Base-by-base conservation (phyloP, 1,139 yeast genomes). In the Suhomyces choctaworum region DNA sequence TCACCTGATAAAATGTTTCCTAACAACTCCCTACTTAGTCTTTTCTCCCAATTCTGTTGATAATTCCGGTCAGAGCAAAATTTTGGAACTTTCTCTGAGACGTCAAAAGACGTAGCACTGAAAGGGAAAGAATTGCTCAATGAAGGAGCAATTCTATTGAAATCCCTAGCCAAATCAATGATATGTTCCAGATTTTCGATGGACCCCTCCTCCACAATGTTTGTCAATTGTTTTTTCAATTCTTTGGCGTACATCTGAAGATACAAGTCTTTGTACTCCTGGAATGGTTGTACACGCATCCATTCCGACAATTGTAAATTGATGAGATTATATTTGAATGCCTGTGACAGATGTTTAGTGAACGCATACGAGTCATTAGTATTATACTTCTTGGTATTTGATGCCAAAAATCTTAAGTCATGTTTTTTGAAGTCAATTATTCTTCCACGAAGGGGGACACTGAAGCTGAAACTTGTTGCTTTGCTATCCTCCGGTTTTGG, bases 271-370 rank as follows among this genome's bases (percentile, higher is more conserved):
- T 60, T 52, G 34, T 64, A 60, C 38, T 62, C 61, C 11, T 50
- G 46, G 37, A 67, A 66, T 0, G 75, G 75, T 24, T 58, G 53
- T 11, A 69, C 38, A 16, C 53, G 51, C 52, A 67, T 58, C 76
- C 76, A 70, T 39, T 67, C 66, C 7, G 55, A 46, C n/a, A 67
- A 46, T 40, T 67, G 73, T 4, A 57, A 39, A 26, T 58, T 49
- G 2, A 60, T 51, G 28, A 48, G 11, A 24, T 40, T 40, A 11
- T 51, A 34, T 26, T 44, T 34, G 32, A 42, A 40, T 34, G 43
- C 22, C 11, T 40, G 40, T 23, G 42, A 33, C 37, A 38, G 41
- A 6, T 30, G 28, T 15, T 24, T 38, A 10, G 41, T 38, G 38
- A 29, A 35, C 26, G 42, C 42, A 34, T 42, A 39, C 16, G 35